Evolutionary conservation across 164 flowering plant genomes (phyloP), one percentile per base, ranked within the genome.

Genomic region (Kingdonia uniflora): DNA sequence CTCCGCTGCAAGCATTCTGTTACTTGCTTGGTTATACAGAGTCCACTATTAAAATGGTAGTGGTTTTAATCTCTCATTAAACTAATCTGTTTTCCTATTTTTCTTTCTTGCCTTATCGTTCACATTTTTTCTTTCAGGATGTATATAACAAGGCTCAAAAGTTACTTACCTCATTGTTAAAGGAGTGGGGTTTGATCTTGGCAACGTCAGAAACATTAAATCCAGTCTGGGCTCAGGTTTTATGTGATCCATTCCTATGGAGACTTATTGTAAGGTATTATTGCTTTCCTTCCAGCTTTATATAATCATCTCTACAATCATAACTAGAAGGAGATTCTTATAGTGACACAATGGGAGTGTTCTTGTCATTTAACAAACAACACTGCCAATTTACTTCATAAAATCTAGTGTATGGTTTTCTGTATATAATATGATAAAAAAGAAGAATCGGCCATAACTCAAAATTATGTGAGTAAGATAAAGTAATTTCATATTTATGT

Each of bases 1-100:
- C 87, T 62, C 99, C 99, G 10, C 55, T 92, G 71, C 99, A 86
- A 63, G 88, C 96, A 24, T 88, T 92, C 53, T 80, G 86, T 64
- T 63, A 73, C 39, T 57, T 92, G 67, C 67, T 92, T 61, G 99
- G 95, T 35, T 51, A 73, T 55, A 66, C 85, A 33, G 78, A 80
- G 49, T 71, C 88, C 48, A 82, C 76, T 39, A 39, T 80, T 38
- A 80, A 84, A 23, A 78, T 65, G 94, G 99, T 87, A 35, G n/a
- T n/a, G 35, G 69, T 61, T 29, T 2, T 5, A 11, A n/a, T 19
- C n/a, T 29, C 35, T 29, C 8, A 4, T 29, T 29, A 29, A 29
- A 29, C 17, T 20, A 23, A 11, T 16, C 48, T 44, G 11, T 44
- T 17, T 19, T 20, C 22, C 7, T 19, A 5, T 16, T 44, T 17